phyloP scores from a whole-genome alignment of 2,329 filamentous ascomycete species.

The Clarireedia sp. region DNA sequence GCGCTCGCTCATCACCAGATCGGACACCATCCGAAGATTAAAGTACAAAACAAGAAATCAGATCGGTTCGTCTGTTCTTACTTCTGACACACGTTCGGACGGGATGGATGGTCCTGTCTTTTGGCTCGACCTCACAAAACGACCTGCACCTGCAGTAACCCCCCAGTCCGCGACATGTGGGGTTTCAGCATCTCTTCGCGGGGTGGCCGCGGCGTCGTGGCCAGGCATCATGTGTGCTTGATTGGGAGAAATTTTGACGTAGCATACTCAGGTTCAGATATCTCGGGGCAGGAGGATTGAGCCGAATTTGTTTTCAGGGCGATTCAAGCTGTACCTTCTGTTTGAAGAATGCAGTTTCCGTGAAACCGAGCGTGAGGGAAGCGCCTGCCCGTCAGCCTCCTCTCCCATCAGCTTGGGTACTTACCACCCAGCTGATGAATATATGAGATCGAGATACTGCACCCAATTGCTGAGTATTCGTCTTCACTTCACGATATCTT shows the following conservation, averaged over 20 bases:
- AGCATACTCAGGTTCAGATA: too few species aligned
- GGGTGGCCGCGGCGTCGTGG: too few species aligned
- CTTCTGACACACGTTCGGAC: background rate
- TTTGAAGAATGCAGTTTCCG: too few species aligned
- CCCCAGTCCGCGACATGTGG: background rate
- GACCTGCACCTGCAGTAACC: too few species aligned
- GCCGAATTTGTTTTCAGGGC: too few species aligned
- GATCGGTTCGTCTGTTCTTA: background rate
- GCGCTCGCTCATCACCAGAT: too few species aligned
- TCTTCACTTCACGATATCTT: background rate
- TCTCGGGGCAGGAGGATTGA: too few species aligned
- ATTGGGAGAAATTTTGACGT: background rate
- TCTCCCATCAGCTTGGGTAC: background rate
- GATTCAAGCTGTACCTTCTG: too few species aligned
- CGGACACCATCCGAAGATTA: background rate
- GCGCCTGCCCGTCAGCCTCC: too few species aligned
- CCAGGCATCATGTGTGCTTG: background rate
- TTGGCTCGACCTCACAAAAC: too few species aligned
- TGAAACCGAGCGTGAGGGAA: too few species aligned
- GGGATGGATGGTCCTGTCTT: background rate
- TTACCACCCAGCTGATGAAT: background rate
- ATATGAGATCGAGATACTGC: background rate
- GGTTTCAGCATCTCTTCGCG: conserved; percentile 1
- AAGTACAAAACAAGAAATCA: conserved; percentile 1
- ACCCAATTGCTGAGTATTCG: background rate